Base-by-base conservation (phyloP, 106 monocot species). In the Dendrobium chrysotoxum region DNA sequence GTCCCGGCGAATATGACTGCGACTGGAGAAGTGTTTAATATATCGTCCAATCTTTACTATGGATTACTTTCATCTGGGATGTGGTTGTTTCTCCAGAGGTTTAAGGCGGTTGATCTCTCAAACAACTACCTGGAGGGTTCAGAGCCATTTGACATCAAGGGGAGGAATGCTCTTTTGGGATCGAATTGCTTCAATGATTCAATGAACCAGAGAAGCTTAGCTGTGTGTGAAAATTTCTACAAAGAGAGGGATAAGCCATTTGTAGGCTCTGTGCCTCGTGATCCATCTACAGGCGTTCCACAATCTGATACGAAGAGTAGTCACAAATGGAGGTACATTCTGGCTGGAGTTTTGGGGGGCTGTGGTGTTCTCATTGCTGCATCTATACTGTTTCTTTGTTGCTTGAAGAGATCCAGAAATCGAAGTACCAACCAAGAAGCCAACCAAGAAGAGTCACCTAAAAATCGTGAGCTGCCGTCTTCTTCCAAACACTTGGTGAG, bases 161-260 rank as follows among this genome's bases (percentile, higher is more conserved):
- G 46, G 40, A 40, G 25, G 16, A 80, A 66, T 53, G 68, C 35
- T 13, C 82, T 79, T 21, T 75, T 82, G 28, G 81, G 39, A 17
- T 35, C 40, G 42, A 96, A 96, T 73, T 96, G 96, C 80, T 85
- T 97, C 76, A 50, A 40, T 8, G 82, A 81, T 75, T 74, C 76
- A 4, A 54, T 83, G 7, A 80, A 79, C 53, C 96, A 97, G 83
- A 85, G 94, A 77, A 94, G 75, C 77, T n/a, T 47, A 6, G 72
- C 18, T 25, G 92, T 89, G 28, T 97, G 96, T 58, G 44, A 79
- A 25, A 46, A 61, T 44, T 94, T 97, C 80, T 97, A 97, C 77
- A 35, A 35, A 35, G 55, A 39, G 1, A 89, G 75, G 70, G 89
- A 89, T 28, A 10, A 85, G 7, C 9, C n/a, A 74, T 85, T 53